Percentiles rank a stretch among this genome's conserved stretches.
phyloP scores from a whole-genome alignment of 1,284 basidiomycete species.

The Sporisorium sorghi region DNA sequence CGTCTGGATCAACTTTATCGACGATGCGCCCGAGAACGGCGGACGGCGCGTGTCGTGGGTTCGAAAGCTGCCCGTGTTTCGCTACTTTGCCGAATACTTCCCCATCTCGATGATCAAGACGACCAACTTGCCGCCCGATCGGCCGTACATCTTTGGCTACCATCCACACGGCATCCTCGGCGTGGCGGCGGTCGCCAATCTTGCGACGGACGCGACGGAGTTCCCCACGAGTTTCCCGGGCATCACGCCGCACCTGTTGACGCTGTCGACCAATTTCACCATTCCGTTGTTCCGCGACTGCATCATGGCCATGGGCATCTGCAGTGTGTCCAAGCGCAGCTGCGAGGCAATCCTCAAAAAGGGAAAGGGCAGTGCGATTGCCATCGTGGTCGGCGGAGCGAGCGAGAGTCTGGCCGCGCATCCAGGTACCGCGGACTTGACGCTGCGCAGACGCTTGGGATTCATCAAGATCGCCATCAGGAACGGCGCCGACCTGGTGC shows the following conservation, averaged over 20 bases:
- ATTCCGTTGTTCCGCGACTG: slow-evolving; percentile 94
- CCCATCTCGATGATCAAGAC: slow-evolving; percentile 75
- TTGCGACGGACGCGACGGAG: slow-evolving; percentile 94
- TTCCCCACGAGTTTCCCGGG: slow-evolving; percentile 91
- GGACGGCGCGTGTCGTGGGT: slow-evolving; percentile 84
- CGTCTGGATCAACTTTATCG: slow-evolving; percentile 79
- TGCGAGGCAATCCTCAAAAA: slow-evolving; percentile 85
- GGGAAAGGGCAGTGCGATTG: slow-evolving; percentile 76
- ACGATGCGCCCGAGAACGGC: slow-evolving; percentile 81
- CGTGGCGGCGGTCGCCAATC: slow-evolving; percentile 87
- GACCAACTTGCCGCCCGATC: slow-evolving; percentile 83
- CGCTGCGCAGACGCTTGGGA: slow-evolving; percentile 79
- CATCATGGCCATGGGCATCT: slow-evolving; percentile 79
- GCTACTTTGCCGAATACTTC: slow-evolving; percentile 89
- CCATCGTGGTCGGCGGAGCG: slow-evolving; percentile 96
- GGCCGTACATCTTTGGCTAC: slow-evolving; percentile 87
- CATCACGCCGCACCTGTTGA: slow-evolving; percentile 90
- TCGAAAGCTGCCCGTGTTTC: slow-evolving; percentile 79
- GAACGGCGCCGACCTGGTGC: slow-evolving; percentile 75
- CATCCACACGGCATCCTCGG: slow-evolving; percentile 67
- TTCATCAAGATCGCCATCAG: slow-evolving; percentile 97
- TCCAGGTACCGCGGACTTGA: slow-evolving; percentile 94
- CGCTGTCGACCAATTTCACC: slow-evolving; percentile 84
- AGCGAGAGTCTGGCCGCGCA: slow-evolving; percentile 91
- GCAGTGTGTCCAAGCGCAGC: slow-evolving; percentile 88